Evolutionary conservation across 148 eudicot species (phyloP), one percentile per base, ranked within the genome.

Genomic region (Cornus suecica): DNA sequence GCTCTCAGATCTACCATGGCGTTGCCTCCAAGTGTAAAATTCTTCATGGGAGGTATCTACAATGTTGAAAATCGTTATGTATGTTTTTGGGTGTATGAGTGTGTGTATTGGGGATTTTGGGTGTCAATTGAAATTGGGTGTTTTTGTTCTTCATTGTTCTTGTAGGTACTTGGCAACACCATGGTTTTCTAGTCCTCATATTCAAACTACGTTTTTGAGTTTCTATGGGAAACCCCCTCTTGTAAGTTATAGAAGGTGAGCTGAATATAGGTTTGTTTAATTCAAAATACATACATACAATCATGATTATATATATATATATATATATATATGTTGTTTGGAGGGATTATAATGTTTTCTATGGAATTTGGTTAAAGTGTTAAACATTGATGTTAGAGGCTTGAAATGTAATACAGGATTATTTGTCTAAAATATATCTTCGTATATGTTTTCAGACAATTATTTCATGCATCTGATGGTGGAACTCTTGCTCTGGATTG

Each of bases 401-500:
- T 45, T 70, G 15, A 15, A 30, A 70, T 30, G 13, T n/a, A 72
- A 51, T n/a, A 25, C 58, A 25, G 32, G 67, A 9, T 66, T 27
- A 5, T 64, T n/a, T 42, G 7, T 22, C 71, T 78, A 66, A 78
- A 70, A 73, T 15, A 26, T 65, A 67, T 41, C 67, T 61, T 66
- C 31, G 42, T 66, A 24, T 80, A 30, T 68, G 69, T 14, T 80
- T 71, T 71, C 94, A 92, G 99, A 79, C 84, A 89, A 83, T 69
- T 94, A 77, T 94, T 92, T 85, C 82, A 77, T 82, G 84, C 91
- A 48, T 75, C 94, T 77, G 97, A 94, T 81, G 96, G 99, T 76
- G 99, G 97, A 75, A 89, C 89, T 14, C 77, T 94, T 81, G 97
- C 97, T 75, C 80, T 94, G 84, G 99, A 94, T 87, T 94, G 99